A percentile compares a stretch with the other conserved stretches of the same genome.
Conservation (phyloP, 306 rosid species). For the Fragaria iinumae region DNA sequence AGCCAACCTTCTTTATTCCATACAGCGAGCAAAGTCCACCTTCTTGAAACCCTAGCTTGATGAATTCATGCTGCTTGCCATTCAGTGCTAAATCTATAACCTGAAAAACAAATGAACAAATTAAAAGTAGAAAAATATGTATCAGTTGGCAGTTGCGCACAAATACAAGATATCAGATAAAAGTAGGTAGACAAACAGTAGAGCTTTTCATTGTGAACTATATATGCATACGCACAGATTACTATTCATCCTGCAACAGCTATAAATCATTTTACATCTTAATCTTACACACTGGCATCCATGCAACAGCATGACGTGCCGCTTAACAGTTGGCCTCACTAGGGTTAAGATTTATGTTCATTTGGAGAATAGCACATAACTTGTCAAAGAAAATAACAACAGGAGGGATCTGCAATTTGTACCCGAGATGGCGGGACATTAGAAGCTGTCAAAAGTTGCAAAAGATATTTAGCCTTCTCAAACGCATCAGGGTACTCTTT, state of each 20-base stretch:
- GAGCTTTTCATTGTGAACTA: not conserved
- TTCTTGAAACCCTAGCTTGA: not conserved
- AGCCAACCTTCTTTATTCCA: not conserved
- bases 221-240: not conserved
- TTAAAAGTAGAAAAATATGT: not conserved
- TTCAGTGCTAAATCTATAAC: not conserved
- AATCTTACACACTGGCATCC: too few relatives aligned
- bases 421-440: not conserved
- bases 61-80: not conserved
- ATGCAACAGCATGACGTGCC: too few relatives aligned
- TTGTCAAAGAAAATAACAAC: not conserved
- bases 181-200: not conserved
- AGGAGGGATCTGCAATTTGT: not conserved
- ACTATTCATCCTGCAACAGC: not conserved
- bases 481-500: not conserved
- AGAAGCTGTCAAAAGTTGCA: not conserved
- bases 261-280: not conserved
- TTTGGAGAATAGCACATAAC: not conserved
- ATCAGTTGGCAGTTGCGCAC: not conserved
- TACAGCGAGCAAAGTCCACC: not conserved
- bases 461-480: not conserved
- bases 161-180: not conserved
- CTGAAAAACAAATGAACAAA: not conserved
- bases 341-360: not conserved
- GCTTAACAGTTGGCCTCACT: not conserved